Percentiles rank a stretch among this genome's conserved stretches.
phyloP scores from a whole-genome alignment of 495 filamentous ascomycete genomes.

The Xylaria longipes region DNA sequence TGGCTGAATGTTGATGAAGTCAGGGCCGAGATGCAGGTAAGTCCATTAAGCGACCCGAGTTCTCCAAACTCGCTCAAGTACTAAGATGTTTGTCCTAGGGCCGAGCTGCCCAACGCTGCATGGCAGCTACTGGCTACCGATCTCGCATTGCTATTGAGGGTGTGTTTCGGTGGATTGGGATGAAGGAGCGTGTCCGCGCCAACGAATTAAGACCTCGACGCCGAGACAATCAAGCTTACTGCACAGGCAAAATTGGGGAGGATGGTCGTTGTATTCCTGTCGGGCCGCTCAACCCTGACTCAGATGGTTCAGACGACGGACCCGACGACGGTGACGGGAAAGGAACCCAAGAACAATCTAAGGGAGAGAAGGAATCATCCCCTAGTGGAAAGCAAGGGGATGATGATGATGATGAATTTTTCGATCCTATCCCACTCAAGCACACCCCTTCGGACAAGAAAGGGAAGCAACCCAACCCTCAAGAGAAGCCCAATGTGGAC shows the following conservation, averaged over 20 bases:
- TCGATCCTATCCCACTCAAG: too few relatives aligned
- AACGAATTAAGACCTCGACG: constrained; percentile 15
- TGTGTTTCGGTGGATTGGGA: constrained; percentile 16
- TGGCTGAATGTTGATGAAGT: constrained; percentile 23
- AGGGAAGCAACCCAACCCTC: not conserved
- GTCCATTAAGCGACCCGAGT: not conserved
- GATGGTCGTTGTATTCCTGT: constrained; percentile 16
- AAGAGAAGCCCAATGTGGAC: not conserved
- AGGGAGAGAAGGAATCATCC: not conserved
- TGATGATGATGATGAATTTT: not conserved
- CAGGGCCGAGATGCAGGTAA: constrained; percentile 26
- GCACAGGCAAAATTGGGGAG: not conserved
- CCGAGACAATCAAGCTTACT: not conserved
- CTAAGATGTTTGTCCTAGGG: constrained; percentile 9
- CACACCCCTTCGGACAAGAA: not conserved
- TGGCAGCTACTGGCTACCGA: constrained; percentile 23
- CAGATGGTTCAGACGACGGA: not conserved
- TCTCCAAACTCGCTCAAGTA: not conserved
- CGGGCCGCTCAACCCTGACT: not conserved
- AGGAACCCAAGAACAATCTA: not conserved
- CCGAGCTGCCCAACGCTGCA: constrained; percentile 21
- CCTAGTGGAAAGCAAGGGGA: not conserved
- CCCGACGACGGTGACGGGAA: not conserved
- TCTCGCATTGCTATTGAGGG: constrained; percentile 22
- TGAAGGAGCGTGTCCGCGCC: constrained; percentile 1